Conservation (phyloP, 2,329 filamentous ascomycete species). For the Fusarium drepaniforme region DNA sequence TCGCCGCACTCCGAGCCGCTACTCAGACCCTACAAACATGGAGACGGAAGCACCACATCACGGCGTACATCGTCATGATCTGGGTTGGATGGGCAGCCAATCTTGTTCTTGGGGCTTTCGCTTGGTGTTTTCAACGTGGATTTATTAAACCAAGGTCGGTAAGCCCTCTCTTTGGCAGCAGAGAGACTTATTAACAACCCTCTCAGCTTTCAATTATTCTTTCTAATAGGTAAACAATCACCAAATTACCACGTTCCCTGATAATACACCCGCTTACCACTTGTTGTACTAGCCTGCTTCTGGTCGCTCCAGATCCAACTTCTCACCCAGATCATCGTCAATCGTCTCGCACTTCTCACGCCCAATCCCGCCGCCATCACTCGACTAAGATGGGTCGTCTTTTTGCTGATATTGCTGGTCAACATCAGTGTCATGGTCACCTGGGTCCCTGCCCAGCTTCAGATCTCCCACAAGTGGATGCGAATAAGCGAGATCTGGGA, state of each 20-base stretch:
- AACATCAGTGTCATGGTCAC: neutral
- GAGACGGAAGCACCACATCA: neutral
- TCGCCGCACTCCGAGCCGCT: neutral
- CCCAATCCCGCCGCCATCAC: neutral
- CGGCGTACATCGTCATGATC: neutral
- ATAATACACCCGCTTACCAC: neutral
- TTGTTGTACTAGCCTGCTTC: neutral
- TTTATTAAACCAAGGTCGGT: neutral
- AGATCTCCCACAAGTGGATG: neutral
- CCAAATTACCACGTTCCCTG: neutral
- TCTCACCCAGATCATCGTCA: neutral
- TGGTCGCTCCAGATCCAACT: neutral
- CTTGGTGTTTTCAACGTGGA: neutral
- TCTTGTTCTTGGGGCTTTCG: neutral
- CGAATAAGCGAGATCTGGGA: neutral
- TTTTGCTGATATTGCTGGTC: neutral
- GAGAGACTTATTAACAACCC: neutral
- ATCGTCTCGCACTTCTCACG: neutral
- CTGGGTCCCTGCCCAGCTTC: neutral
- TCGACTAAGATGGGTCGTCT: neutral
- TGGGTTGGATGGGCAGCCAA: neutral
- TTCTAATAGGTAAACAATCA: neutral
- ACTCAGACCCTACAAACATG: neutral
- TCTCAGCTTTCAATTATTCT: neutral
- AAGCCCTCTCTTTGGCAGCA: neutral